A percentile compares a stretch with the other conserved stretches of the same genome.
phyloP scores from a whole-genome alignment of 1,284 basidiomycete genomes.

The Ganoderma leucocontextum region DNA sequence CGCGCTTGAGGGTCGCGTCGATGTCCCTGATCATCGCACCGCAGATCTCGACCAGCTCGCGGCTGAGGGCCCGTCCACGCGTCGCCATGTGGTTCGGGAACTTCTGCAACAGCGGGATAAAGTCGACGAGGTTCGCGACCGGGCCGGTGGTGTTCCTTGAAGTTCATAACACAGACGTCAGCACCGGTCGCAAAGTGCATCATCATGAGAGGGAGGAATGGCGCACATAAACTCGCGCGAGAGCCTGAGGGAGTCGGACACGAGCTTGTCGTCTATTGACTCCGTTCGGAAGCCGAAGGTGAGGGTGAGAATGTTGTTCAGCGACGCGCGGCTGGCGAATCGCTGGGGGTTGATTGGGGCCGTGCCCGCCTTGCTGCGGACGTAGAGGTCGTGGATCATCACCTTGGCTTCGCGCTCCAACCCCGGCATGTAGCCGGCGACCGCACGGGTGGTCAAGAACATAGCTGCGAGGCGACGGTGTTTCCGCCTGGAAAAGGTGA shows the following conservation, averaged over 20 bases:
- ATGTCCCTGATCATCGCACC: constrained; percentile 36
- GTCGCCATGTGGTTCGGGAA: constrained; percentile 44
- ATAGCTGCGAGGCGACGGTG: constrained; percentile 49
- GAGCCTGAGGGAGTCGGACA: constrained; percentile 41
- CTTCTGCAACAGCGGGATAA: constrained; percentile 47
- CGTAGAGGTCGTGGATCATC: constrained; percentile 46
- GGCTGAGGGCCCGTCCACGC: constrained; percentile 46
- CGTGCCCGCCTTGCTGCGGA: constrained; percentile 41
- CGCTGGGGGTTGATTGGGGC: constrained; percentile 47
- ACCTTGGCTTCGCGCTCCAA: constrained; percentile 48
- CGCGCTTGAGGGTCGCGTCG: constrained; percentile 34
- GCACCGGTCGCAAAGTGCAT: too few relatives aligned
- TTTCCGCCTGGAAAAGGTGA: constrained; percentile 23
- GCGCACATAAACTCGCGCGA: constrained; percentile 14
- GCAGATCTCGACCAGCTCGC: constrained; percentile 43
- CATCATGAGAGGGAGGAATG: neutral
- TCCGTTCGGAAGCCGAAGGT: constrained; percentile 49
- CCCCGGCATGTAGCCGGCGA: constrained; percentile 41
- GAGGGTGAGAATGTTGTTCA: constrained; percentile 51
- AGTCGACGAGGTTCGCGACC: constrained; percentile 51
- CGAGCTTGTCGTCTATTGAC: constrained; percentile 43
- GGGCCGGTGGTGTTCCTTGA: constrained; percentile 40
- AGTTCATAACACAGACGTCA: neutral
- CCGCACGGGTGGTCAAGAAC: constrained; percentile 44
- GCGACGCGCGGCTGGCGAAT: constrained; percentile 41